Base-by-base conservation (phyloP, 164 flowering plant species). In the Kingdonia uniflora region DNA sequence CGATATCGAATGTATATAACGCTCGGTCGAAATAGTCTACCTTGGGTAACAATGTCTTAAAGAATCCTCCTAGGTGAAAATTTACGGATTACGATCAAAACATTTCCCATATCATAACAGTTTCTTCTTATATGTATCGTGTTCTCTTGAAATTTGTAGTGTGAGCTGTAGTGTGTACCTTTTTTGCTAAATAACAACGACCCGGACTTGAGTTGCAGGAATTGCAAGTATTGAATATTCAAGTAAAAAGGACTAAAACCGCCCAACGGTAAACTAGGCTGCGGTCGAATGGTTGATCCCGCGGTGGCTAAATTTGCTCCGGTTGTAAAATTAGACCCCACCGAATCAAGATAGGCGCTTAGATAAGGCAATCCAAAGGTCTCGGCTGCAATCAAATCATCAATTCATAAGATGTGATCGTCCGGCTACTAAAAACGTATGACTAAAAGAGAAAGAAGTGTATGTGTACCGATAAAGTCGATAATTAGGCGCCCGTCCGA, bases 401-500 rank as follows among this genome's bases (percentile, higher is more conserved):
- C 44, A 13, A 14, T 6, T 29, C 16, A 14, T 41, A 11, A 41
- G 44, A 4, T 16, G 5, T 16, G 4, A 41, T 11, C n/a, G 44
- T 11, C 5, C 16, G 5, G n/a, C n/a, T 16, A 41, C 44, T 14
- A 41, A 5, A 29, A 3, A 41, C 4, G 11, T 11, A 3, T 10
- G 17, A 41, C 44, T 4, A 41, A 14, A 41, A 41, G 4, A 29
- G 4, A n/a, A n/a, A 10, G 11, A 29, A 29, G 35, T 29, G 5
- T 1, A 3, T 25, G 11, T 44, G 26, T 72, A 78, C 87, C 79
- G 0, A 81, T 73, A 68, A 76, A 81, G 55, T 81, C 84, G 8
- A 81, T 58, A 6, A 76, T 21, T 2, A 81, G 80, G 22, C 81
- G 81, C 26, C 87, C 81, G 49, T 81, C 77, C 26, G 52, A 71